Conservation (phyloP, 768 basidiomycete genomes). For the Tricholoma terreum region DNA sequence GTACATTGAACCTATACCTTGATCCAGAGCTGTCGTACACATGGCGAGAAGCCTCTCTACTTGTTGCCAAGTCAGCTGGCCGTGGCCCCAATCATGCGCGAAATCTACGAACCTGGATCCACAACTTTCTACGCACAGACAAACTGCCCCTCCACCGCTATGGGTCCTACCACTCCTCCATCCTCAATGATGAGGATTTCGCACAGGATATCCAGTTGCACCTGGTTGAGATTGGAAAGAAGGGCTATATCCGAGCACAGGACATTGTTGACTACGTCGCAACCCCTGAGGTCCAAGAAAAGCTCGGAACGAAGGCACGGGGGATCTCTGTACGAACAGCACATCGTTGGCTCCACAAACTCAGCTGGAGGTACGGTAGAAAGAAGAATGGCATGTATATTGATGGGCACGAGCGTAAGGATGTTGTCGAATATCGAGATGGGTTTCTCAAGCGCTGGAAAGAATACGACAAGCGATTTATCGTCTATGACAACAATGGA, state of each 20-base stretch:
- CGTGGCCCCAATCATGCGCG: constrained; percentile 24
- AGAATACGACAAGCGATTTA: neutral
- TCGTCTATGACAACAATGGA: neutral
- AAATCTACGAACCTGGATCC: constrained; percentile 29
- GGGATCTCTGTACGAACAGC: constrained; percentile 3
- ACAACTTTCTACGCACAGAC: constrained; percentile 13
- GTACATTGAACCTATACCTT: constrained; percentile 33
- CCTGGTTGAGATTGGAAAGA: neutral
- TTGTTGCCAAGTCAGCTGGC: constrained; percentile 25
- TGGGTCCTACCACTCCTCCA: neutral
- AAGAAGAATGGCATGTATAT: constrained; percentile 1
- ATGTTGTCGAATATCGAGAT: neutral
- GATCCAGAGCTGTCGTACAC: constrained; percentile 26
- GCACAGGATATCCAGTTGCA: neutral
- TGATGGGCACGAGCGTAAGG: neutral
- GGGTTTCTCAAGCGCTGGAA: neutral
- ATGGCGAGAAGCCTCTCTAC: constrained; percentile 30
- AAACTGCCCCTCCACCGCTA: neutral
- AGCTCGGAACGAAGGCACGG: neutral
- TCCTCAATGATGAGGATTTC: neutral
- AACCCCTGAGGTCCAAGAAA: neutral
- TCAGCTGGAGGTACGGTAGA: neutral
- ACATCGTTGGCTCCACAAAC: constrained; percentile 4
- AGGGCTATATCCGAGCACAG: neutral
- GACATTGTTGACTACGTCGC: neutral